A percentile compares a stretch with the other conserved stretches of the same genome.
Evolutionary conservation across 2,329 filamentous ascomycete genomes (phyloP).

Genomic region (Stenocarpella maydis): DNA sequence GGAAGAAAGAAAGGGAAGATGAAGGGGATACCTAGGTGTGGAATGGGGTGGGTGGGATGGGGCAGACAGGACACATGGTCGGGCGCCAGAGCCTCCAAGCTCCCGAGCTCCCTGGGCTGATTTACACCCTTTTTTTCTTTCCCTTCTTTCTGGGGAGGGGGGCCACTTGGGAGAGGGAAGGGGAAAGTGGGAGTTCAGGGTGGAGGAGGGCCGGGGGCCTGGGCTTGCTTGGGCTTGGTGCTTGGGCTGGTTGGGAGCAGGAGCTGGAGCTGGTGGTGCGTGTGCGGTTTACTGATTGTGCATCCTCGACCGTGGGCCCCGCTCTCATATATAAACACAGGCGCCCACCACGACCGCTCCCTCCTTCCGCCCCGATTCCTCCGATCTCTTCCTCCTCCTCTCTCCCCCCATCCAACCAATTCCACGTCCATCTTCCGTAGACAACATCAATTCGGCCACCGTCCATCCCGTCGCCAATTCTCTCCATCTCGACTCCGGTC

Average conservation of each 20-base stretch:
- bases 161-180: background rate
- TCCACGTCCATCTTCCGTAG: conserved; percentile 36
- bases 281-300: conserved; percentile 60
- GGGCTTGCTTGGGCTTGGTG: background rate
- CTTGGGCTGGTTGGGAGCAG: background rate
- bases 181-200: background rate
- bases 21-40: background rate
- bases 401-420: conserved; percentile 40
- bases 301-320: conserved; percentile 52
- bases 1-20: background rate
- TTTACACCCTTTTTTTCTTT: background rate
- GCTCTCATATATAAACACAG: conserved; percentile 67
- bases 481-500: conserved; percentile 35
- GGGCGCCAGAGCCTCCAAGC: conserved; percentile 3
- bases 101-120: conserved; percentile 1
- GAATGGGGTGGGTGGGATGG: background rate
- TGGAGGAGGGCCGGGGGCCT: background rate
- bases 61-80: background rate
- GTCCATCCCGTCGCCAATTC: conserved; percentile 33
- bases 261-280: background rate
- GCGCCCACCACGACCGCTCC: conserved; percentile 63
- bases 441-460: conserved; percentile 41
- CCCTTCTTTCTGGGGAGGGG: no score
- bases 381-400: conserved; percentile 44
- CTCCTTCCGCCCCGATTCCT: conserved; percentile 51